Conservation (phyloP, 2,329 filamentous ascomycete genomes). For the Aspergillus clavatus region DNA sequence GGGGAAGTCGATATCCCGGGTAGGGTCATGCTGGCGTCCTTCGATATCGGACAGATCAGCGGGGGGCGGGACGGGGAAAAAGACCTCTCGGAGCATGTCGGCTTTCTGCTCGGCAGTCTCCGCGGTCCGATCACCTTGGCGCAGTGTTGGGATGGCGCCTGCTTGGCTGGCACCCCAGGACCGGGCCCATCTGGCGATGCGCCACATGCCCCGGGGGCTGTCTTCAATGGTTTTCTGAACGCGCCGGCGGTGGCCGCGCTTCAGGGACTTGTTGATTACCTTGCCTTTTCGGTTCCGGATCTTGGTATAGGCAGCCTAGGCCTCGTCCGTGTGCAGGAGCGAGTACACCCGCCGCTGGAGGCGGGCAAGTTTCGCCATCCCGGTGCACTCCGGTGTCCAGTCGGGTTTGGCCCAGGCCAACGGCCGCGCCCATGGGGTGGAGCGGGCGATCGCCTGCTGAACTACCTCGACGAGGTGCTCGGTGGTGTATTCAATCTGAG, state of each 20-base stretch:
- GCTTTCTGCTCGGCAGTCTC: constrained; percentile 2
- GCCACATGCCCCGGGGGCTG: constrained; percentile 17
- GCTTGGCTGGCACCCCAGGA: constrained; percentile 12
- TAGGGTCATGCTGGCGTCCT: no score
- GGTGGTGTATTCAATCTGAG: constrained; percentile 5
- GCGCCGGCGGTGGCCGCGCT: constrained; percentile 14
- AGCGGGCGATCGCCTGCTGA: constrained; percentile 16
- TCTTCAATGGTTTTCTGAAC: constrained; percentile 20
- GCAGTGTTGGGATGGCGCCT: constrained; percentile 8
- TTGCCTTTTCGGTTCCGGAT: constrained; percentile 24
- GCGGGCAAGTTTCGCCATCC: constrained; percentile 5
- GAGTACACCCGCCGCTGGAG: not conserved
- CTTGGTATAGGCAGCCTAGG: no score
- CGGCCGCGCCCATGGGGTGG: constrained; percentile 22
- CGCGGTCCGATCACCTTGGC: not conserved
- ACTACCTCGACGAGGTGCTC: constrained; percentile 16
- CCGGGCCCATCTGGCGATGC: constrained; percentile 23
- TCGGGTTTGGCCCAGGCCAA: constrained; percentile 17
- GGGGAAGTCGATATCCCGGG: no score
- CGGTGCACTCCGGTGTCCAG: constrained; percentile 20
- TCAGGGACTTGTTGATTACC: constrained; percentile 16
- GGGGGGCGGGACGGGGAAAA: constrained; percentile 1
- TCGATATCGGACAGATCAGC: no score
- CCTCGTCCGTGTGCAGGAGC: not conserved
- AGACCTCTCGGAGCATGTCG: not conserved